A percentile compares a stretch with the other conserved stretches of the same genome.
phyloP scores from a whole-genome alignment of 371 early-diverging fungal genomes.

The Mucor saturninus region DNA sequence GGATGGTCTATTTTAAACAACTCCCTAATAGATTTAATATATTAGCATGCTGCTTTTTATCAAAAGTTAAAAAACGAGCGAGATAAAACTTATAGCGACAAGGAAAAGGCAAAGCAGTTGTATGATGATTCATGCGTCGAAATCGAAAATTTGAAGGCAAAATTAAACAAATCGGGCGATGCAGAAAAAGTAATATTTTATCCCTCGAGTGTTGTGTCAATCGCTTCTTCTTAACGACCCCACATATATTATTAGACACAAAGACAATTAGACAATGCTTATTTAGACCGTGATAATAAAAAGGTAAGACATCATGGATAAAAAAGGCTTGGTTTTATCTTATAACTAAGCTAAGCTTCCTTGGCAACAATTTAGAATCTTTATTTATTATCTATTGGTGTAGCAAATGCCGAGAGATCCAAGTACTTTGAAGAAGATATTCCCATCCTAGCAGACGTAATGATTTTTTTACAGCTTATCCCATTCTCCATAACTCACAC shows the following conservation, averaged over 20 bases:
- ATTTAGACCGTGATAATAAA: conserved; percentile 77
- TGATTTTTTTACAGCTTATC: neutral
- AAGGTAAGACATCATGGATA: conserved; percentile 55
- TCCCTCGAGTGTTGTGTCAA: neutral
- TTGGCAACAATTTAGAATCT: conserved; percentile 52
- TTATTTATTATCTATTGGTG: conserved; percentile 64
- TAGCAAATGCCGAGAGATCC: conserved; percentile 62
- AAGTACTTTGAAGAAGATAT: conserved; percentile 68
- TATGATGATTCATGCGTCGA: conserved; percentile 77
- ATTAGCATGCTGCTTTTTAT: conserved; percentile 71
- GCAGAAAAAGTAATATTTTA: conserved; percentile 40
- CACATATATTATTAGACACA: conserved; percentile 34
- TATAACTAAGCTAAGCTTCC: neutral
- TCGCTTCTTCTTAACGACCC: neutral
- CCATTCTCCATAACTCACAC: neutral
- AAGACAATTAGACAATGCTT: conserved; percentile 65
- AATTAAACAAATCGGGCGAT: conserved; percentile 44
- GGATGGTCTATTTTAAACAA: neutral
- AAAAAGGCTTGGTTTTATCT: neutral
- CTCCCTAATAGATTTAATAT: neutral
- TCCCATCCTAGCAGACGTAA: conserved; percentile 66
- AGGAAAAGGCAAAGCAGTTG: conserved; percentile 70
- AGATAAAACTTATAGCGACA: conserved; percentile 69
- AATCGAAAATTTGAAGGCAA: conserved; percentile 57
- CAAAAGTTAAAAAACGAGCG: conserved; percentile 68